A percentile compares a stretch with the other conserved stretches of the same genome.
Conservation (phyloP, 805 yeast genomes). For the Ogataea pini region DNA sequence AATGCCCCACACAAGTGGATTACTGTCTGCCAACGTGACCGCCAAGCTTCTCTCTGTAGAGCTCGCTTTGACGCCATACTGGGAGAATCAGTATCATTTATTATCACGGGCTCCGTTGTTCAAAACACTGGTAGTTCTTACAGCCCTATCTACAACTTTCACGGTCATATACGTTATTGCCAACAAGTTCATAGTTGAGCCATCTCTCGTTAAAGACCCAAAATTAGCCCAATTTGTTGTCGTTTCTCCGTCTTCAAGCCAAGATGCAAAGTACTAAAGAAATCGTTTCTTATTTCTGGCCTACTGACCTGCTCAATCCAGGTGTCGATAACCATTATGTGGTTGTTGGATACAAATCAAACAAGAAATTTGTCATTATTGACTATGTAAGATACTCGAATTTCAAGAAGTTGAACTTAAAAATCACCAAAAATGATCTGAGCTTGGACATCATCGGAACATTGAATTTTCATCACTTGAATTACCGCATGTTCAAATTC, state of each 20-base stretch:
- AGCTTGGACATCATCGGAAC: conserved; percentile 31
- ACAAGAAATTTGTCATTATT: conserved; percentile 28
- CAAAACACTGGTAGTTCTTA: background rate
- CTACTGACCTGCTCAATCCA: conserved; percentile 26
- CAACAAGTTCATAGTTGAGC: conserved; percentile 10
- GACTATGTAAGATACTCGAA: conserved; percentile 24
- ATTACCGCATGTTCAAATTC: conserved; percentile 19
- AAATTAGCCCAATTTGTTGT: background rate
- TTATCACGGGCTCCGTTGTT: background rate
- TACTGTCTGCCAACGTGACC: conserved; percentile 3
- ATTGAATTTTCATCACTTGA: conserved; percentile 24
- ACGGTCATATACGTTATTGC: conserved; percentile 1
- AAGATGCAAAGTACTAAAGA: conserved; percentile 1
- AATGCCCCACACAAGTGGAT: conserved; percentile 4
- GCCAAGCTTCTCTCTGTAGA: background rate
- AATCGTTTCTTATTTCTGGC: conserved; percentile 32
- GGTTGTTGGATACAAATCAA: conserved; percentile 32
- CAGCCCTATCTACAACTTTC: background rate
- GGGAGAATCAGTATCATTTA: background rate
- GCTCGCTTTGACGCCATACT: background rate
- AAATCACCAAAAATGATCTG: conserved; percentile 22
- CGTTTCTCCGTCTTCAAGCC: background rate
- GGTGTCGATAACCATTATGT: conserved; percentile 15
- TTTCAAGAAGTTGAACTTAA: conserved; percentile 18
- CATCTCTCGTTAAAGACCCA: background rate